These are phyloP conservation scores for Butyriboletus loyo DNA, from an alignment of 768 basidiomycete species.

Conservation along the genomic window DNA sequence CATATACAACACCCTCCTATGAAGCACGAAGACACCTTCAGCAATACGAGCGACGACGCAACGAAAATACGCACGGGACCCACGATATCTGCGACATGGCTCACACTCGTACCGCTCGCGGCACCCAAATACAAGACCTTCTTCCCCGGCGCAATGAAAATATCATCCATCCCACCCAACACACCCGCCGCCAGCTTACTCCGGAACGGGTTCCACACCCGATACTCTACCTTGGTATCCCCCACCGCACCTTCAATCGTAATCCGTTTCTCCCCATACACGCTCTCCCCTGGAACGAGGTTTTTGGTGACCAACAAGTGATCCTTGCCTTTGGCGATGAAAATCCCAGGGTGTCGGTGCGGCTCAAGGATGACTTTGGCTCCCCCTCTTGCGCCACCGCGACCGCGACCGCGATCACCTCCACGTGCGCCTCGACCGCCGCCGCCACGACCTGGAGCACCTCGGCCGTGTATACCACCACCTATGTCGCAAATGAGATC, in stretches of 20 bases:
- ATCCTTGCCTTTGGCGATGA: constrained; percentile 97
- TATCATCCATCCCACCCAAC: constrained; percentile 89
- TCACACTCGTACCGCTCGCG: constrained; percentile 95
- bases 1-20: constrained; percentile 94
- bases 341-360: constrained; percentile 91
- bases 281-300: constrained; percentile 94
- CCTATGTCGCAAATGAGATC: constrained; percentile 7
- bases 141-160: constrained; percentile 88
- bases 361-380: constrained; percentile 91
- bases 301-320: constrained; percentile 97
- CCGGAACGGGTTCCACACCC: constrained; percentile 99
- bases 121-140: constrained; percentile 98
- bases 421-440: constrained; percentile 47
- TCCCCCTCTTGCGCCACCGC: constrained; percentile 77
- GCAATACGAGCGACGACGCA: constrained; percentile 1
- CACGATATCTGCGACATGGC: constrained; percentile 98
- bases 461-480: constrained; percentile 17
- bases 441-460: constrained; percentile 35
- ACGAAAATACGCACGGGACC: constrained; percentile 66
- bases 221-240: constrained; percentile 89
- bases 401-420: constrained; percentile 45
- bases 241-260: constrained; percentile 73
- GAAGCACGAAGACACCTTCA: not conserved
- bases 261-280: constrained; percentile 98
- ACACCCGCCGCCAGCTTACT: constrained; percentile 96